Percentiles rank a stretch among this genome's conserved stretches.
Conservation (phyloP, 352 stramenopile genomes). For the Pythium aphanidermatum region DNA sequence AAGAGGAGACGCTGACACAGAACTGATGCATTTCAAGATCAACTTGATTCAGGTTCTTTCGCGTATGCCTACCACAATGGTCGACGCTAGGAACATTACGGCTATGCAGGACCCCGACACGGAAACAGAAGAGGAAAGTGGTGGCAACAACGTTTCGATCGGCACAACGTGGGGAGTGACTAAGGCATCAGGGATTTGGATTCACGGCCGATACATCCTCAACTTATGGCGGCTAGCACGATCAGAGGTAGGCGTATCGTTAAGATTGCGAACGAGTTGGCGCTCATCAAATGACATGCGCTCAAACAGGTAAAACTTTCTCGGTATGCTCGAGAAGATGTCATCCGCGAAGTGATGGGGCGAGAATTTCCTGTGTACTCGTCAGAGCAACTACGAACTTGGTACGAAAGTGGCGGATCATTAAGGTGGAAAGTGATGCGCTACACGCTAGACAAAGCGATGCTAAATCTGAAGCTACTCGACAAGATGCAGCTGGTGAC, state of each 20-base stretch:
- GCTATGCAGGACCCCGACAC: conserved; percentile 16
- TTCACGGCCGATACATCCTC: conserved; percentile 86
- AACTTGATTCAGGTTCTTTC: conserved; percentile 32
- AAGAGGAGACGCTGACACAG: too few species aligned
- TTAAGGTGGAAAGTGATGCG: conserved; percentile 25
- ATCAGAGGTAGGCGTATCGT: conserved; percentile 71
- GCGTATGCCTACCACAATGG: conserved; percentile 16
- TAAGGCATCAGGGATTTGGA: conserved; percentile 83
- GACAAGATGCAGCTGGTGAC: conserved; percentile 61
- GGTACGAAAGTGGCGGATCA: conserved; percentile 22
- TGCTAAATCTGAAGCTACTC: conserved; percentile 38
- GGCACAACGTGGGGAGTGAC: conserved; percentile 73
- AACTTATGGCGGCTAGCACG: conserved; percentile 90
- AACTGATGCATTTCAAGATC: too few species aligned
- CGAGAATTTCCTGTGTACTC: conserved; percentile 38
- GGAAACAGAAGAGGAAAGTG: conserved; percentile 23
- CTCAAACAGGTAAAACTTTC: conserved; percentile 69
- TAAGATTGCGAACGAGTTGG: too few species aligned
- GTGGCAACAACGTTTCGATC: conserved; percentile 28
- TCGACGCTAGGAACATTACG: conserved; percentile 23
- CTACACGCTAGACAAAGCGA: conserved; percentile 21
- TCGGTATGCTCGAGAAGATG: conserved; percentile 49
- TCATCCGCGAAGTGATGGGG: conserved; percentile 43
- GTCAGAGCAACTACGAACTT: conserved; percentile 30
- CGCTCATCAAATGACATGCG: too few species aligned